Evolutionary conservation across 305 asterid genomes (phyloP).

Genomic region (Lippia alba): DNA sequence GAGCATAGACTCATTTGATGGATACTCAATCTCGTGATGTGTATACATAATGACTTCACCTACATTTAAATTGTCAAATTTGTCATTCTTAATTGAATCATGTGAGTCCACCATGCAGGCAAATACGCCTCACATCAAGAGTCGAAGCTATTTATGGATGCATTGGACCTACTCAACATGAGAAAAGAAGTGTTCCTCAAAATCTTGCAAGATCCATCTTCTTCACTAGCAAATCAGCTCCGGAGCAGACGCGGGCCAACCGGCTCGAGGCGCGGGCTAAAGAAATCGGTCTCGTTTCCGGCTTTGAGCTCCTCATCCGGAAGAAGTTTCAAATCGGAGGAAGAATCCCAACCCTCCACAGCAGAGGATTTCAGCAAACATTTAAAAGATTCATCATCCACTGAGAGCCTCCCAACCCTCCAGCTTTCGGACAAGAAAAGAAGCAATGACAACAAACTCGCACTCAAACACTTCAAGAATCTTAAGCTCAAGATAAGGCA

Average conservation of each 20-base stretch:
- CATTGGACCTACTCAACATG: constrained; percentile 63
- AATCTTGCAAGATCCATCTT: constrained; percentile 66
- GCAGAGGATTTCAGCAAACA: constrained; percentile 18
- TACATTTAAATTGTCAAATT: no score
- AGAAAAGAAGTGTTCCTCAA: constrained; percentile 74
- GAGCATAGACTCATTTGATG: no score
- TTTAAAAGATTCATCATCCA: constrained; percentile 17
- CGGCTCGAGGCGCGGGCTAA: constrained; percentile 43
- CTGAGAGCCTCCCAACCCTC: constrained; percentile 29
- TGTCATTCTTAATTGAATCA: background rate
- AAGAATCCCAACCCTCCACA: background rate
- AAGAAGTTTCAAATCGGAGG: background rate
- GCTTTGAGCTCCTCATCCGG: constrained; percentile 31
- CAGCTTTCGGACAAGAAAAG: constrained; percentile 40
- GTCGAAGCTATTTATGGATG: constrained; percentile 73
- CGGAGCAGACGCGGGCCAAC: constrained; percentile 47
- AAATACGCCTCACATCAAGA: constrained; percentile 54
- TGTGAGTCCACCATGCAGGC: constrained; percentile 18
- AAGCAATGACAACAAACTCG: constrained; percentile 42
- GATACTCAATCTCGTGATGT: no score
- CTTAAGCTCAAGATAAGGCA: constrained; percentile 61
- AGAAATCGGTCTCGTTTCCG: constrained; percentile 70
- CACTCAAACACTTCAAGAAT: constrained; percentile 63
- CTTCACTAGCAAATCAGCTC: constrained; percentile 62
- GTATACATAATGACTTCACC: no score